phyloP scores from a whole-genome alignment of 495 filamentous ascomycete genomes.

The Penicillium lagena region DNA sequence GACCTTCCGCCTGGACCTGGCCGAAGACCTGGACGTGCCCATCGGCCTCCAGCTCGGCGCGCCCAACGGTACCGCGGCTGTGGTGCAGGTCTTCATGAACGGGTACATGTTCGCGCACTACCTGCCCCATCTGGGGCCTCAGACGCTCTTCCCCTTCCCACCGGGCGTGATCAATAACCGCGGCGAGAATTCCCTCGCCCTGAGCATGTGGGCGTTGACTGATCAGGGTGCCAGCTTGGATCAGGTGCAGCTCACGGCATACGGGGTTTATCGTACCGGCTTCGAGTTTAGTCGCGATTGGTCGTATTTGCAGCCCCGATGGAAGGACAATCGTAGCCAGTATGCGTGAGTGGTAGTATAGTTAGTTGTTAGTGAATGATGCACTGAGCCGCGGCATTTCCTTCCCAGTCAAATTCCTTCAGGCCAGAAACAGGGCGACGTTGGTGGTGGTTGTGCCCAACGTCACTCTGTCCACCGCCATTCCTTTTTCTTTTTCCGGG shows the following conservation, averaged over 20 bases:
- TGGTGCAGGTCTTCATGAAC: constrained; percentile 35
- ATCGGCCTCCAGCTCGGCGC: constrained; percentile 27
- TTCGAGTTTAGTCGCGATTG: constrained; percentile 40
- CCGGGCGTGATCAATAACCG: constrained; percentile 43
- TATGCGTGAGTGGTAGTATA: constrained; percentile 9
- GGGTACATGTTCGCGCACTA: constrained; percentile 46
- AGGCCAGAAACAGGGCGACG: too few relatives aligned
- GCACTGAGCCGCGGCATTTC: too few relatives aligned
- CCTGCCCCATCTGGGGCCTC: constrained; percentile 42
- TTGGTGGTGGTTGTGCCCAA: too few relatives aligned
- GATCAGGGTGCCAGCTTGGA: constrained; percentile 29
- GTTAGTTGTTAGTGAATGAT: not conserved
- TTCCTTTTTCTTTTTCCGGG: not conserved
- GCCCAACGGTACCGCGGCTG: constrained; percentile 14
- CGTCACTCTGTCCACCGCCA: too few relatives aligned
- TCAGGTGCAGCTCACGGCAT: constrained; percentile 26
- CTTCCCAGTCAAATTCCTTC: too few relatives aligned
- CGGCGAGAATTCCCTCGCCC: constrained; percentile 36
- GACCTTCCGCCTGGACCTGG: constrained; percentile 46
- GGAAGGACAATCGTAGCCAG: constrained; percentile 26
- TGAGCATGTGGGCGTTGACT: constrained; percentile 42
- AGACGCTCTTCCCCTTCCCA: constrained; percentile 42
- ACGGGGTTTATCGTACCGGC: constrained; percentile 33
- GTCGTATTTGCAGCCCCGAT: constrained; percentile 36
- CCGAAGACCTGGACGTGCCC: constrained; percentile 32